Evolutionary conservation across 169 alveolate genomes (phyloP).

Genomic region (Besnoitia besnoiti): DNA sequence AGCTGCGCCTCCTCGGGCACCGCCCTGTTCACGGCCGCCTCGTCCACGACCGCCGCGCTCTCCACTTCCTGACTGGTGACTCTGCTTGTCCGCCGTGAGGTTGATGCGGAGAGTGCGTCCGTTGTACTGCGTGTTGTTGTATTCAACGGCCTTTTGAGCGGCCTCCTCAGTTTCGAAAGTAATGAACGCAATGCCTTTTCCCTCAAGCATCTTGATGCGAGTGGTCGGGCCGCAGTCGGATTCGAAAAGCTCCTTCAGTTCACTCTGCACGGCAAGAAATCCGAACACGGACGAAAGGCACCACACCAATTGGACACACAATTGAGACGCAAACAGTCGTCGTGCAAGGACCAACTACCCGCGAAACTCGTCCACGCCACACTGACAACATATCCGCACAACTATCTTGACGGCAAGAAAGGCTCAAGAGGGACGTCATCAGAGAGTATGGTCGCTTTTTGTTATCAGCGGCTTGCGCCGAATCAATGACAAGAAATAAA

Average conservation of each 20-base stretch:
- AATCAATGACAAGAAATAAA: background rate
- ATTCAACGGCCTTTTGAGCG: slow-evolving; percentile 88
- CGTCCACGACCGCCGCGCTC: slow-evolving; percentile 72
- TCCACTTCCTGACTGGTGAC: slow-evolving; percentile 70
- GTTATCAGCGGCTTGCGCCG: background rate
- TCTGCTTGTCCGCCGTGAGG: slow-evolving; percentile 83
- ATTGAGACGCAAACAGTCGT: background rate
- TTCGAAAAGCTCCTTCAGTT: slow-evolving; percentile 81
- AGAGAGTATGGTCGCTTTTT: slow-evolving; percentile 33
- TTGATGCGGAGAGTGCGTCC: slow-evolving; percentile 86
- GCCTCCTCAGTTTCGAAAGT: slow-evolving; percentile 85
- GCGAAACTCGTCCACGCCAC: no score
- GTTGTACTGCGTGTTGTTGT: slow-evolving; percentile 85
- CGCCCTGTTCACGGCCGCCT: slow-evolving; percentile 10
- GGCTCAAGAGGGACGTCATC: no score
- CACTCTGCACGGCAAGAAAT: slow-evolving; percentile 31
- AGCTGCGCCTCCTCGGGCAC: slow-evolving; percentile 68
- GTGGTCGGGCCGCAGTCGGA: slow-evolving; percentile 88
- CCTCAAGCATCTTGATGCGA: slow-evolving; percentile 83
- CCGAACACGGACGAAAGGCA: background rate
- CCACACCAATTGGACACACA: background rate
- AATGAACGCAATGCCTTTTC: slow-evolving; percentile 90
- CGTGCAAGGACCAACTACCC: background rate
- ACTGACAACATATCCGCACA: background rate
- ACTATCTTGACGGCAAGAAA: background rate